These are phyloP conservation scores for Hura crepitans DNA, from an alignment of 441 rosid species.

Conservation along the genomic window DNA sequence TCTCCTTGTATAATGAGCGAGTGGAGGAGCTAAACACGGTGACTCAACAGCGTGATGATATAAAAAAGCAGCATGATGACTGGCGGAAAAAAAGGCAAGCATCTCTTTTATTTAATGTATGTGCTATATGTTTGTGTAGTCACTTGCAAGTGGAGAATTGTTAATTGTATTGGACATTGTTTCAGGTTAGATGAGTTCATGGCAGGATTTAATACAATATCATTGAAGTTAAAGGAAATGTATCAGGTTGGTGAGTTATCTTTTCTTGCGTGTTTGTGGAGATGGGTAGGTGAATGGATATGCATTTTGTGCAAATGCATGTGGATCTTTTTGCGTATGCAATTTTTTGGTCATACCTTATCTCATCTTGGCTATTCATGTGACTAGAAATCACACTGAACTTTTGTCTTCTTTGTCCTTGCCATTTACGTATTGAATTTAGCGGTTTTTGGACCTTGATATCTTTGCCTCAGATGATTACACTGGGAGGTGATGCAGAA, in stretches of 20 bases:
- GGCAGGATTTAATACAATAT: constrained; percentile 93
- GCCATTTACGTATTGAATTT: background rate
- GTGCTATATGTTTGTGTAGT: background rate
- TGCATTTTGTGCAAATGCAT: background rate
- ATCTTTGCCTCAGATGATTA: constrained; percentile 64
- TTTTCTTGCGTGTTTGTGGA: background rate
- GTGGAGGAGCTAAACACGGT: constrained; percentile 74
- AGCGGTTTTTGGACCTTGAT: background rate
- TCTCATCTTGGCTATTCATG: background rate
- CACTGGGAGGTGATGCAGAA: constrained; percentile 98
- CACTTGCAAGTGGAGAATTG: constrained; percentile 8
- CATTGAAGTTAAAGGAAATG: constrained; percentile 95
- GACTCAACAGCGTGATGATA: constrained; percentile 80
- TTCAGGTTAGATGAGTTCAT: constrained; percentile 93
- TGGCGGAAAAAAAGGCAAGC: constrained; percentile 76
- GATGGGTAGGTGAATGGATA: background rate
- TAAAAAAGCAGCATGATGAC: constrained; percentile 81
- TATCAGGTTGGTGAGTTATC: constrained; percentile 66
- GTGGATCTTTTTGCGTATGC: background rate
- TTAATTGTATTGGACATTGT: constrained; percentile 23
- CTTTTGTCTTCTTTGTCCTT: background rate
- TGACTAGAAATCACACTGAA: background rate
- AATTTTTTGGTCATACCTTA: background rate
- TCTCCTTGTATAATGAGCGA: constrained; percentile 64
- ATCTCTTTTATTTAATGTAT: background rate